phyloP scores from a whole-genome alignment of 2,329 filamentous ascomycete genomes.

The Fusarium camptoceras region DNA sequence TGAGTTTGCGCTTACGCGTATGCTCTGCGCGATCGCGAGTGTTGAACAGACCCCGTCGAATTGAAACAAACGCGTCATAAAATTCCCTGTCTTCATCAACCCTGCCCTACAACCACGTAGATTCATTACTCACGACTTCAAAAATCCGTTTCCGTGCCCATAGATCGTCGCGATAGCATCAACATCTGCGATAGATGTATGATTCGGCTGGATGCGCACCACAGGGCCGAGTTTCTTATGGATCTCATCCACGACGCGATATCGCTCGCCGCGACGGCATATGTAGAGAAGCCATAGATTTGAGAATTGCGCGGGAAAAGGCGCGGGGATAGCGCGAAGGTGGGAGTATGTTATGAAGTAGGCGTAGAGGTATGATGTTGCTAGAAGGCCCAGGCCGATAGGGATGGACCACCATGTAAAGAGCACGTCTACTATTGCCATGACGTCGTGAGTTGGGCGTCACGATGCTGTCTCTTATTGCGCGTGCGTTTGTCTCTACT shows the following conservation, averaged over 20 bases:
- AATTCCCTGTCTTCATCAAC: constrained; percentile 70
- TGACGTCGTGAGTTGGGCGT: constrained; percentile 11
- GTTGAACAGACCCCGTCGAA: constrained; percentile 88
- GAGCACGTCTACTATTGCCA: constrained; percentile 48
- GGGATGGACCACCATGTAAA: constrained; percentile 61
- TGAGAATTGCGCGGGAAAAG: constrained; percentile 73
- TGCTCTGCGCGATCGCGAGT: constrained; percentile 85
- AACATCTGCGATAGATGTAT: constrained; percentile 84
- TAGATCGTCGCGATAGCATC: constrained; percentile 82
- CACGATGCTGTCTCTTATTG: too few species aligned
- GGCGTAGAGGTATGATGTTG: constrained; percentile 68
- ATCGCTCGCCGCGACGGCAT: constrained; percentile 73
- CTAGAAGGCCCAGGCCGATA: constrained; percentile 59
- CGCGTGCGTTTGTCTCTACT: too few species aligned
- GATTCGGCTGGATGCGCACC: constrained; percentile 85
- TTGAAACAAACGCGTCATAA: constrained; percentile 92
- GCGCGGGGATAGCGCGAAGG: constrained; percentile 69
- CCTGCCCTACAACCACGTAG: too few species aligned
- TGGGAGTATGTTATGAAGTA: constrained; percentile 67
- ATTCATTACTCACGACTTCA: constrained; percentile 77
- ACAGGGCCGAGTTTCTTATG: constrained; percentile 84
- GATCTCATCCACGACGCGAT: constrained; percentile 72
- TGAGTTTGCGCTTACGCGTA: constrained; percentile 87
- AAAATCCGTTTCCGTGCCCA: constrained; percentile 80
- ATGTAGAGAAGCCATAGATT: constrained; percentile 83